A percentile compares a stretch with the other conserved stretches of the same genome.
Conservation (phyloP, 2,329 filamentous ascomycete genomes). For the Pseudogymnoascus sp. region DNA sequence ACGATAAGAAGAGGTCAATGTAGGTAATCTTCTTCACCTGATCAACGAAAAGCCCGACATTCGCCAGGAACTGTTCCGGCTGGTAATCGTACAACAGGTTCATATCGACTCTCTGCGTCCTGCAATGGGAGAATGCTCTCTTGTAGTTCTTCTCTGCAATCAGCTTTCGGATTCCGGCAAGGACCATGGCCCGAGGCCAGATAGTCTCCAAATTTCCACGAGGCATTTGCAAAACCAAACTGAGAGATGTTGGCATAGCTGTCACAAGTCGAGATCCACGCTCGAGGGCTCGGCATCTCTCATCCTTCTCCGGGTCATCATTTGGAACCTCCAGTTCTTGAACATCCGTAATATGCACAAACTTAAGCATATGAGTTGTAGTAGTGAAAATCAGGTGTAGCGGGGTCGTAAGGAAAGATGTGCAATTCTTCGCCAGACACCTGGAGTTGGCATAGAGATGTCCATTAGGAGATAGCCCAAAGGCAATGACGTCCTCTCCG, state of each 20-base stretch:
- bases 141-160: slow-evolving; percentile 76
- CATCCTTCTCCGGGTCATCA: slow-evolving; percentile 86
- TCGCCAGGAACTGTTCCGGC: slow-evolving; percentile 75
- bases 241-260: slow-evolving; percentile 80
- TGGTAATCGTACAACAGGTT: slow-evolving; percentile 93
- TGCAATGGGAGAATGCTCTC: slow-evolving; percentile 76
- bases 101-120: slow-evolving; percentile 92
- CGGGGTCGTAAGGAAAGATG: slow-evolving; percentile 75
- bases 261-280: slow-evolving; percentile 80
- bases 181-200: slow-evolving; percentile 82
- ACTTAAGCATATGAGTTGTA: slow-evolving; percentile 85
- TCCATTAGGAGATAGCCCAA: slow-evolving; percentile 65
- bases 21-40: slow-evolving; percentile 75
- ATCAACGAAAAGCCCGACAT: slow-evolving; percentile 67
- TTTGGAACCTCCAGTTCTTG: slow-evolving; percentile 71
- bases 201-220: slow-evolving; percentile 93
- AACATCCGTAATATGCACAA: slow-evolving; percentile 66
- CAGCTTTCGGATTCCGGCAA: slow-evolving; percentile 76
- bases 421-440: slow-evolving; percentile 75
- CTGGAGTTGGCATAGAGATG: slow-evolving; percentile 69
- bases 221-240: slow-evolving; percentile 86
- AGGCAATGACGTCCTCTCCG: slow-evolving; percentile 21
- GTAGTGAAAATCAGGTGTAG: slow-evolving; percentile 88
- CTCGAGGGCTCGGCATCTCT: slow-evolving; percentile 86
- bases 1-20: slow-evolving; percentile 86